Base-by-base conservation (phyloP, 805 yeast species). In the Candida endomychidarum region DNA sequence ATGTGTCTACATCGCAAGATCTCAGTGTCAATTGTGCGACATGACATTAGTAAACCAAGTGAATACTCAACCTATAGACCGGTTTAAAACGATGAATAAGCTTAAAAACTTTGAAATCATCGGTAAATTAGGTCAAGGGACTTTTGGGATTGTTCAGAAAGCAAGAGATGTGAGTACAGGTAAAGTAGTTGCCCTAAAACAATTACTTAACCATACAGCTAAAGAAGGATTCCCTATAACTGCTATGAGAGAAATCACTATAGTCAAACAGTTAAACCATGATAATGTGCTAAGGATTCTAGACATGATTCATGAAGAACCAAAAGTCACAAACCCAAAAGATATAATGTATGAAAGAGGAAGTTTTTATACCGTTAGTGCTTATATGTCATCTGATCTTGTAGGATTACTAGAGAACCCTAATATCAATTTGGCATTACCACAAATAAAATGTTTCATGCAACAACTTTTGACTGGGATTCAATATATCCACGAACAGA, bases 191-290 rank as follows among this genome's bases (percentile, higher is more conserved):
- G 99, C 99, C 0, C 70, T 95, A 51, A 93, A 93, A 61, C 86
- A 83, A 56, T 77, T 93, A 34, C 67, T 89, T n/a, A 74, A 86
- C 46, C 89, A 81, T 54, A 79, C 82, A 37, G 83, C 81, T 30
- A 81, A 81, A 49, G 90, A 85, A 51, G 84, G 86, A 24, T 89
- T 91, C 56, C 98, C 99, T 1, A 81, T 93, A 19, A 93, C 99
- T 0, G 96, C 98, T 2, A 78, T 90, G 61, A 75, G 99, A 46
- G 99, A 93, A 56, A 89, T 91, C 43, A 77, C 83, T 12, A 86
- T 89, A 16, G 69, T 93, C 60, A 87, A 86, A 60, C 70, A 72
- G 35, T 66, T 93, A 37, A 59, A 72, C 38, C 87, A 91, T 57
- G 62, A 67, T 19, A 87, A 93, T 58, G 76, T 91, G 12, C 70